These are phyloP conservation scores for Suhomyces panamericanus DNA, from an alignment of 1,139 yeast genomes.

Conservation along the genomic window DNA sequence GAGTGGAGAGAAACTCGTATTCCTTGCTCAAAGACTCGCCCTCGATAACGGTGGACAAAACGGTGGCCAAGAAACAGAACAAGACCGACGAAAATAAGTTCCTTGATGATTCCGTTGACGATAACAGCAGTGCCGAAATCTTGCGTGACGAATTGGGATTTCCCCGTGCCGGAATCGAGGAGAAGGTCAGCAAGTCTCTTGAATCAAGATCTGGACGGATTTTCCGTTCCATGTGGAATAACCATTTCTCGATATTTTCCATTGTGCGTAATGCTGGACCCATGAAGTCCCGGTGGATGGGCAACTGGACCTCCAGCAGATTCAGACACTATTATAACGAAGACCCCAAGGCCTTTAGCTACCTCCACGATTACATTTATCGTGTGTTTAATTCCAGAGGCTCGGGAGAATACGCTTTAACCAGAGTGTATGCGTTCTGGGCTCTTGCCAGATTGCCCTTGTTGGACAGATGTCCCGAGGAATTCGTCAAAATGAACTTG, in stretches of 20 bases:
- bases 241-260: slow-evolving; percentile 41
- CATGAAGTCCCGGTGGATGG: slow-evolving; percentile 35
- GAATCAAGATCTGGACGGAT: slow-evolving; percentile 25
- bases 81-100: slow-evolving; percentile 14
- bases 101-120: not conserved
- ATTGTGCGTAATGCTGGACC: slow-evolving; percentile 41
- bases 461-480: slow-evolving; percentile 44
- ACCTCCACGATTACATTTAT: slow-evolving; percentile 44
- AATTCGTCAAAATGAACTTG: slow-evolving; percentile 35
- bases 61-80: slow-evolving; percentile 19
- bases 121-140: not conserved
- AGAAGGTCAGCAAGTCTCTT: slow-evolving; percentile 7
- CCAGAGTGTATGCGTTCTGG: slow-evolving; percentile 41
- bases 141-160: slow-evolving; percentile 2
- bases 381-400: slow-evolving; percentile 44
- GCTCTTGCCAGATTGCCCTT: slow-evolving; percentile 47
- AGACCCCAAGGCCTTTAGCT: slow-evolving; percentile 34
- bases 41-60: slow-evolving; percentile 15
- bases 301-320: slow-evolving; percentile 45
- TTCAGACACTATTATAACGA: slow-evolving; percentile 35
- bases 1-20: slow-evolving; percentile 40
- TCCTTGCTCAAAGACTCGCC: slow-evolving; percentile 28
- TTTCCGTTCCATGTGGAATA: slow-evolving; percentile 36
- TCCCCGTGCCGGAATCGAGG: slow-evolving; percentile 8
- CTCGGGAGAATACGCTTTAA: slow-evolving; percentile 49